Conservation (phyloP, 257 asterid species). For the Rauvolfia tetraphylla region DNA sequence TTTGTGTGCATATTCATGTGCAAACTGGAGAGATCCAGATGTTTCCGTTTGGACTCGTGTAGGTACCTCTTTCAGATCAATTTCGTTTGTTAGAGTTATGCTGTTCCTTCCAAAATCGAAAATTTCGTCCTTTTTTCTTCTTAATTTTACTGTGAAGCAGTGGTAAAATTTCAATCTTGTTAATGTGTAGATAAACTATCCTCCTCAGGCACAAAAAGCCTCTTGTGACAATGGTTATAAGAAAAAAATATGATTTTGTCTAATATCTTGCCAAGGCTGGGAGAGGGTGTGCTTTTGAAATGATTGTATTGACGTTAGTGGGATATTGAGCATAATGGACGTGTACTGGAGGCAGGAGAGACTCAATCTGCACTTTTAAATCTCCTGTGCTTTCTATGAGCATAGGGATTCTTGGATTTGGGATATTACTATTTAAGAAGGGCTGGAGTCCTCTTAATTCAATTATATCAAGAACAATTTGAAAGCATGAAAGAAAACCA, state of each 20-base stretch:
- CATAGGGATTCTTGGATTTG: no score
- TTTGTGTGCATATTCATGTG: background rate
- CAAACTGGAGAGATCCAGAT: background rate
- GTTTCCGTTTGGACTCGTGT: no score
- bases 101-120: background rate
- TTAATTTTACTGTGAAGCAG: background rate
- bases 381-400: no score
- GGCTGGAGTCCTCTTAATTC: background rate
- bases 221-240: background rate
- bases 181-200: background rate
- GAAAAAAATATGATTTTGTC: background rate
- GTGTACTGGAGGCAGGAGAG: no score
- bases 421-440: background rate
- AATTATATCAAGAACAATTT: background rate
- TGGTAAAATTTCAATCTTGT: conserved; percentile 9
- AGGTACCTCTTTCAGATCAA: background rate
- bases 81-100: background rate
- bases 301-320: background rate
- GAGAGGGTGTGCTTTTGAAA: background rate
- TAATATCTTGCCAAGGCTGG: background rate
- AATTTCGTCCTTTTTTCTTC: background rate
- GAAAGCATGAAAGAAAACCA: background rate
- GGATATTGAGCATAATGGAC: background rate
- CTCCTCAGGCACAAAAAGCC: background rate
- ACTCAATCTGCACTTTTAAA: no score